phyloP scores from a whole-genome alignment of 2,329 filamentous ascomycete genomes.

The Hypoxylon sp. region DNA sequence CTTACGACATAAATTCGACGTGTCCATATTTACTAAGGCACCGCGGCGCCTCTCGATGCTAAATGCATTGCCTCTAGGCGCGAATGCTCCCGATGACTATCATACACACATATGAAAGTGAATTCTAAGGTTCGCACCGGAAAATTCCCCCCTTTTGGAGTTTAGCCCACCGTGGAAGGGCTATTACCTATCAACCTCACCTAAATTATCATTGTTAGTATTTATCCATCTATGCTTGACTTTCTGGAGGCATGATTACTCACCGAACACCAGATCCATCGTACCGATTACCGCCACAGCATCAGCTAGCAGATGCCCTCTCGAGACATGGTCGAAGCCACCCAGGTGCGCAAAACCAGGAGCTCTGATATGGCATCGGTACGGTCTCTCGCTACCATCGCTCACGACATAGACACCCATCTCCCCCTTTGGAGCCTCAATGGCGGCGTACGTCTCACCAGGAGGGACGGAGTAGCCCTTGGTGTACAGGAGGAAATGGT shows the following conservation, averaged over 20 bases:
- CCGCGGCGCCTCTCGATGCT: constrained; percentile 22
- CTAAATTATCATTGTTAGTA: constrained; percentile 60
- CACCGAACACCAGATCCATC: constrained; percentile 91
- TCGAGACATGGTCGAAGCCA: constrained; percentile 93
- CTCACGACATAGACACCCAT: constrained; percentile 98
- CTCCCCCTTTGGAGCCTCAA: constrained; percentile 99
- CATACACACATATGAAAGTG: constrained; percentile 53
- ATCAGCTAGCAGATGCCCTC: constrained; percentile 94
- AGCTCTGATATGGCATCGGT: constrained; percentile 96
- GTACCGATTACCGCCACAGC: constrained; percentile 95
- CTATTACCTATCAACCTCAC: constrained; percentile 72
- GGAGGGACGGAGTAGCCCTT: constrained; percentile 98
- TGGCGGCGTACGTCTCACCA: constrained; percentile 97
- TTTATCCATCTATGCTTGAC: background rate
- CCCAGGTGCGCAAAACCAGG: constrained; percentile 95
- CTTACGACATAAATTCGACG: constrained; percentile 19
- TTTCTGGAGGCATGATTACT: constrained; percentile 53
- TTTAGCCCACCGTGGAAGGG: constrained; percentile 5
- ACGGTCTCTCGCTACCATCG: constrained; percentile 95
- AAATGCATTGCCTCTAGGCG: constrained; percentile 32
- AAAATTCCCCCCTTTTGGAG: constrained; percentile 33
- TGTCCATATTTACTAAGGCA: constrained; percentile 34
- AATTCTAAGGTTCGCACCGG: constrained; percentile 39
- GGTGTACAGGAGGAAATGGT: constrained; percentile 98
- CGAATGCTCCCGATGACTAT: constrained; percentile 45